Evolutionary conservation across 1,284 basidiomycete species (phyloP), one percentile per base, ranked within the genome.

Genomic region (Cystobasidium pallidum): DNA sequence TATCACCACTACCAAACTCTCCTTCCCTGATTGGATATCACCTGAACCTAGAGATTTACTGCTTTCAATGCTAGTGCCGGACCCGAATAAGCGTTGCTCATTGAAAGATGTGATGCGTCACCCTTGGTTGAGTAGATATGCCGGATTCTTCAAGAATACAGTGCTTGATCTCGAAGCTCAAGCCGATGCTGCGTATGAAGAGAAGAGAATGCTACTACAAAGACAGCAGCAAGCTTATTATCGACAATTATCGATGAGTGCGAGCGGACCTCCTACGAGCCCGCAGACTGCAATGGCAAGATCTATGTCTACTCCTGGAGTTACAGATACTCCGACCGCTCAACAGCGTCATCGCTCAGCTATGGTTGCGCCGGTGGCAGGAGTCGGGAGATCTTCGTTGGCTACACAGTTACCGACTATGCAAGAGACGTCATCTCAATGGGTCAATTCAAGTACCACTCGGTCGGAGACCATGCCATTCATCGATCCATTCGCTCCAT

Each of bases 1-100:
- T 83, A 99, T 99, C 82, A 91, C 98, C 82, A 93, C 89, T 84
- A 97, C 94, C 0, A 90, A 91, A 1, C 88, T 97, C 73, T 91
- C 91, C 39, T 97, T 96, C 84, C 94, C 94, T 17, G 92, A 95
- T 57, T 94, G 95, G 82, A 88, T 97, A 77, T 91, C 91, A 8
- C 80, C 84, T 4, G 87, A 89, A 71, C 93, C 91, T 28, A 86
- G 90, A 71, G 86, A 90, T 77, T 83, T 91, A 15, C 83, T 91
- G 11, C 83, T 86, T 59, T 86, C 88, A 79, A 96, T 96, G 93
- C 88, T 96, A 45, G 91, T 95, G 1, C 91, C 88, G 62, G 87
- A 92, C 81, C 88, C 91, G 1, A 83, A 84, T 24, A 86, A 86
- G 54, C 88, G 93, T 64, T 89, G 90, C 51, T 87, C 88, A 75